phyloP scores from a whole-genome alignment of 2,329 filamentous ascomycete species.

The Cryphonectria parasitica region DNA sequence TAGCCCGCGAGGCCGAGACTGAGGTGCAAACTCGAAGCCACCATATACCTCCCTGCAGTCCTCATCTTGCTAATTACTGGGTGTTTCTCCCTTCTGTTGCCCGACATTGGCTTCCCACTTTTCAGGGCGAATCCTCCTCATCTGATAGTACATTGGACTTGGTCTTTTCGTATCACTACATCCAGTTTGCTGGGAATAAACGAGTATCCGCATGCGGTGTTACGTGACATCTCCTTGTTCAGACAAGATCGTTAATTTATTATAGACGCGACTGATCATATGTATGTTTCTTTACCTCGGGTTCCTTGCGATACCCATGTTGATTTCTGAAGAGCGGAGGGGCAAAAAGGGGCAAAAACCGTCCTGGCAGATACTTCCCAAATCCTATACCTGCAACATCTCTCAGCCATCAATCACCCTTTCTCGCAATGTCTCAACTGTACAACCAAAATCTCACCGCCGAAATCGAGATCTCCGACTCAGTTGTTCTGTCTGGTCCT shows the following conservation, averaged over 20 bases:
- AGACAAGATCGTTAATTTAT: background rate
- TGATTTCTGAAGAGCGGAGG: background rate
- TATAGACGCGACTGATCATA: background rate
- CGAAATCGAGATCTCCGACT: background rate
- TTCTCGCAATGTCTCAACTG: background rate
- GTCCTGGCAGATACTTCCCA: no score
- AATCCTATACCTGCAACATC: background rate
- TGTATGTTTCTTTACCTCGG: background rate
- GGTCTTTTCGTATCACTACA: background rate
- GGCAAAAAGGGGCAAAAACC: background rate
- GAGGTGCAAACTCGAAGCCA: no score
- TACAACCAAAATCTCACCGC: background rate
- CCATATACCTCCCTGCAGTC: no score
- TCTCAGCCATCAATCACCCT: background rate
- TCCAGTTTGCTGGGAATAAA: slow-evolving; percentile 17
- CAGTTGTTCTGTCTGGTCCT: background rate
- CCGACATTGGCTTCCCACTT: slow-evolving; percentile 7
- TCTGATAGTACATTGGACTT: background rate
- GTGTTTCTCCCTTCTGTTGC: slow-evolving; percentile 9
- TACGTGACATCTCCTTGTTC: slow-evolving; percentile 18
- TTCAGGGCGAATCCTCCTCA: background rate
- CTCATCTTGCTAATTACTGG: background rate
- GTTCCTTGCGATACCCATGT: background rate
- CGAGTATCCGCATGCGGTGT: slow-evolving; percentile 18
- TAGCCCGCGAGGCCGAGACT: background rate